These are phyloP conservation scores for Casuarina glauca DNA, from an alignment of 306 rosid genomes.

Conservation along the genomic window DNA sequence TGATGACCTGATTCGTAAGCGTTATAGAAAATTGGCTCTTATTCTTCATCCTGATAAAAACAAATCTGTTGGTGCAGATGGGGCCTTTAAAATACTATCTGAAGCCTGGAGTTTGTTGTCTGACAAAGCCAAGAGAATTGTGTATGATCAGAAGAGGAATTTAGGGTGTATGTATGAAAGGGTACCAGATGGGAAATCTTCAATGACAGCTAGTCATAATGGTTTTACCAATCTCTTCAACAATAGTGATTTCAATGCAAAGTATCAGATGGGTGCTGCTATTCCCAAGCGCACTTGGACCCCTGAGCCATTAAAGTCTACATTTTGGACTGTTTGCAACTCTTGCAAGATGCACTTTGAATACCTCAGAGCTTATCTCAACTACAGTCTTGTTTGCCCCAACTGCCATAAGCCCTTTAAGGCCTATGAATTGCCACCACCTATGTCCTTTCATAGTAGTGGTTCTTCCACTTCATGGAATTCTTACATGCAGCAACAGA, in stretches of 20 bases:
- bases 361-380: constrained; percentile 41
- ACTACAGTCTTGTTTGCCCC: constrained; percentile 44
- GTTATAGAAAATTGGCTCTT: constrained; percentile 56
- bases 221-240: constrained; percentile 31
- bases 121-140: constrained; percentile 44
- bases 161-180: constrained; percentile 19
- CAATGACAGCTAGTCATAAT: constrained; percentile 35
- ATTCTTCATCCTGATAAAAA: constrained; percentile 76
- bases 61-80: constrained; percentile 74
- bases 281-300: constrained; percentile 29
- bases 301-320: constrained; percentile 26
- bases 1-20: constrained; percentile 56
- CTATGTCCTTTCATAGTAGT: constrained; percentile 36
- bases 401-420: constrained; percentile 49
- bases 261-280: constrained; percentile 31
- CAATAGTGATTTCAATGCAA: constrained; percentile 28
- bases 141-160: constrained; percentile 42
- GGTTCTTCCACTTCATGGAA: constrained; percentile 34
- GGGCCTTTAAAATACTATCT: constrained; percentile 66
- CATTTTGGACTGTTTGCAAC: constrained; percentile 79
- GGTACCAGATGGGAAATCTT: constrained; percentile 26
- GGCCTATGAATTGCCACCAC: constrained; percentile 48
- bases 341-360: constrained; percentile 58
- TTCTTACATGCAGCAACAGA: constrained; percentile 33
- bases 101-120: constrained; percentile 72